These are phyloP conservation scores for Colletotrichum tropicicola DNA, from an alignment of 2,329 filamentous ascomycete genomes.

Conservation along the genomic window DNA sequence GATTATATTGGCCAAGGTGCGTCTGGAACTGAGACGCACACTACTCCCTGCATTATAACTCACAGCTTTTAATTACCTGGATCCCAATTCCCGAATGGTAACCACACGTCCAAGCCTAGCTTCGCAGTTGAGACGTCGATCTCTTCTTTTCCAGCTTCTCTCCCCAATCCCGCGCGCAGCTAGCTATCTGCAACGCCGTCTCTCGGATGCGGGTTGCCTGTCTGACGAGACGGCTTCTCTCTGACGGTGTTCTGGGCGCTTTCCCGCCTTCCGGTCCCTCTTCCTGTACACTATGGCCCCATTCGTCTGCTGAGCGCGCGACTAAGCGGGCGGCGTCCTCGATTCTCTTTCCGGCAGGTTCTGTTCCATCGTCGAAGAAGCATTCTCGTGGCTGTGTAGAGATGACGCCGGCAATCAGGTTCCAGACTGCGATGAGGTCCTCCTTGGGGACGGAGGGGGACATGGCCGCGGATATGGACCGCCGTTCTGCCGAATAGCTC, in stretches of 20 bases:
- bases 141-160: constrained; percentile 21
- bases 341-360: constrained; percentile 35
- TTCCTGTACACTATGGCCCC: constrained; percentile 30
- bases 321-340: constrained; percentile 37
- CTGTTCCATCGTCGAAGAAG: constrained; percentile 72
- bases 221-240: constrained; percentile 10
- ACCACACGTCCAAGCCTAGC: background rate
- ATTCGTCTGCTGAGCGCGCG: constrained; percentile 37
- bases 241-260: background rate
- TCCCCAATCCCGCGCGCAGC: constrained; percentile 25
- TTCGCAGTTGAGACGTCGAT: constrained; percentile 19
- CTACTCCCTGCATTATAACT: background rate
- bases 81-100: background rate
- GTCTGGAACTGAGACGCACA: background rate
- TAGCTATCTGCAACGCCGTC: constrained; percentile 25
- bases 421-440: constrained; percentile 38
- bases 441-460: constrained; percentile 29
- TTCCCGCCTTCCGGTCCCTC: background rate
- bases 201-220: constrained; percentile 24
- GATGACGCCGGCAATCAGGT: constrained; percentile 74
- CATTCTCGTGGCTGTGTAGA: constrained; percentile 96
- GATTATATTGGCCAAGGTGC: too few species aligned
- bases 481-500: constrained; percentile 24
- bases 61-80: background rate
- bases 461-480: constrained; percentile 31